These are phyloP conservation scores for Trichopus zeylanicus DNA, from an alignment of 116 monocot species.

Conservation along the genomic window DNA sequence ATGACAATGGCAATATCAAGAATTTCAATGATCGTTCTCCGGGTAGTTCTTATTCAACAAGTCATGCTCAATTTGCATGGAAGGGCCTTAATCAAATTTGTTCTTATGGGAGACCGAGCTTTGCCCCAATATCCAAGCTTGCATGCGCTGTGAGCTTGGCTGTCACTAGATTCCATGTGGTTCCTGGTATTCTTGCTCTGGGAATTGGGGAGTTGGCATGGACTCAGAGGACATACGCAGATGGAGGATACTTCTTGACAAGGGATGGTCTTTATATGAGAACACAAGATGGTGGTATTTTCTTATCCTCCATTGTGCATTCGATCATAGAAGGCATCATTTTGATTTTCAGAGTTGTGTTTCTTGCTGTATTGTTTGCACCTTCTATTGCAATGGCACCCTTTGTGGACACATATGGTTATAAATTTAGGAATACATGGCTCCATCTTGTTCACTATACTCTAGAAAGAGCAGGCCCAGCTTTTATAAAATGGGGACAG, in stretches of 20 bases:
- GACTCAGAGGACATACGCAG: slow-evolving; percentile 30
- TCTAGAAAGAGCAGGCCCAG: slow-evolving; percentile 79
- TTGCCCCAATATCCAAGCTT: slow-evolving; percentile 25
- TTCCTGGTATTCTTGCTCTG: slow-evolving; percentile 51
- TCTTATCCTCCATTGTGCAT: slow-evolving; percentile 28
- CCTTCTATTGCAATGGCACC: slow-evolving; percentile 55
- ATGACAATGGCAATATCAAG: slow-evolving; percentile 6
- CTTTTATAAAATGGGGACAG: slow-evolving; percentile 96
- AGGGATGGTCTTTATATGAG: slow-evolving; percentile 26
- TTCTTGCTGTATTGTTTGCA: slow-evolving; percentile 49
- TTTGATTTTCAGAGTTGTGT: slow-evolving; percentile 45
- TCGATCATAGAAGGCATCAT: slow-evolving; percentile 39
- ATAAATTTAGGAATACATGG: slow-evolving; percentile 58
- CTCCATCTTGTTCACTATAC: slow-evolving; percentile 50
- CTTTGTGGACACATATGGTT: slow-evolving; percentile 48
- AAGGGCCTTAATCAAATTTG: slow-evolving; percentile 24
- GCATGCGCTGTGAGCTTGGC: slow-evolving; percentile 50
- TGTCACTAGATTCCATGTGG: slow-evolving; percentile 41
- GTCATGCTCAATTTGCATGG: slow-evolving; percentile 32
- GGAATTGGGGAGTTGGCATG: slow-evolving; percentile 35
- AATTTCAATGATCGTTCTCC: slow-evolving; percentile 13
- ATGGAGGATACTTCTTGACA: slow-evolving; percentile 26
- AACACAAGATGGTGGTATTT: slow-evolving; percentile 39
- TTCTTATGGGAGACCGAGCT: slow-evolving; percentile 11
- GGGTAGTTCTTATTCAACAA: slow-evolving; percentile 8